These are phyloP conservation scores for Salix udensis DNA, from an alignment of 345 rosid species.

Conservation along the genomic window DNA sequence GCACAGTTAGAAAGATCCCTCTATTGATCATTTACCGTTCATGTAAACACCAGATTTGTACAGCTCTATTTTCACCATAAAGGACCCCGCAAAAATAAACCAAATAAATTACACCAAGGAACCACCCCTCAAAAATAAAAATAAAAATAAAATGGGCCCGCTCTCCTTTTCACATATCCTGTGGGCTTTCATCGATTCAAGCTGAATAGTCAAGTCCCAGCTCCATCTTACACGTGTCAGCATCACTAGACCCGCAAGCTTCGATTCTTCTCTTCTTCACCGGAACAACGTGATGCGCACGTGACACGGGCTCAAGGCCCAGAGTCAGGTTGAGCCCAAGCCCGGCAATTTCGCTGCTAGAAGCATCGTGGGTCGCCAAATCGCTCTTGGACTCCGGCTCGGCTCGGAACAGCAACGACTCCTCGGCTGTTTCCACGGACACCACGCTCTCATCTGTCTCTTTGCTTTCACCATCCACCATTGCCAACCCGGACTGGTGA, in stretches of 20 bases:
- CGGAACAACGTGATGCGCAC: slow-evolving; percentile 58
- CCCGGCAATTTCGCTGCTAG: slow-evolving; percentile 8
- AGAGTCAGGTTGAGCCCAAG: slow-evolving; percentile 60
- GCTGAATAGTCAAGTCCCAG: slow-evolving; percentile 45
- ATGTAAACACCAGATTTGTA: slow-evolving; percentile 18
- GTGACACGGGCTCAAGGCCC: slow-evolving; percentile 51
- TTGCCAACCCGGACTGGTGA: slow-evolving; percentile 72
- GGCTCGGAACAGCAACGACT: slow-evolving; percentile 28
- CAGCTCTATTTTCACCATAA: slow-evolving; percentile 18
- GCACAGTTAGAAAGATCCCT: neutral
- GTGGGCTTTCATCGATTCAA: neutral
- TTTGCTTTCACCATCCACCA: slow-evolving; percentile 55
- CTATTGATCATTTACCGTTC: slow-evolving; percentile 8
- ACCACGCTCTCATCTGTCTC: slow-evolving; percentile 58
- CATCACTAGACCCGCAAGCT: slow-evolving; percentile 26
- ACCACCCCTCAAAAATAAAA: neutral
- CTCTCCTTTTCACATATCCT: neutral
- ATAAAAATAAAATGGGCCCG: neutral
- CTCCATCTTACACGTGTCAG: slow-evolving; percentile 51
- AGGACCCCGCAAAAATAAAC: slow-evolving; percentile 9
- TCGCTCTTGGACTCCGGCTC: slow-evolving; percentile 27
- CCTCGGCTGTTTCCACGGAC: slow-evolving; percentile 57
- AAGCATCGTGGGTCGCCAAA: neutral
- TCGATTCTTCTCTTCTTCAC: slow-evolving; percentile 65
- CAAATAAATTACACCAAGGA: neutral